These are phyloP conservation scores for Solanum corneliomulleri DNA, from an alignment of 257 asterid species.

Conservation along the genomic window DNA sequence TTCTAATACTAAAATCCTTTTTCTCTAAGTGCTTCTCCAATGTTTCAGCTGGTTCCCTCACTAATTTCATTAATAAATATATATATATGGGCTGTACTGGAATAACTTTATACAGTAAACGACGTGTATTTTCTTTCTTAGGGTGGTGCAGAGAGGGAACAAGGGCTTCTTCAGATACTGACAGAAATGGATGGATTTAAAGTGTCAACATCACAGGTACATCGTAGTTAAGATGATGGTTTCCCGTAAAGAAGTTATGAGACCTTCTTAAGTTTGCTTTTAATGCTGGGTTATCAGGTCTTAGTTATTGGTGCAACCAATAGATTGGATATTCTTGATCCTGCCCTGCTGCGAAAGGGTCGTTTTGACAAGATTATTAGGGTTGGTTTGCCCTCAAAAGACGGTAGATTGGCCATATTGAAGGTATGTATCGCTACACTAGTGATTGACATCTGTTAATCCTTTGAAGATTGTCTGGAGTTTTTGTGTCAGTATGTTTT, in stretches of 20 bases:
- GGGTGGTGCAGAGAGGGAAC: conserved; percentile 99
- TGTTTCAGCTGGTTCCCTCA: background rate
- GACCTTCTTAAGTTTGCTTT: background rate
- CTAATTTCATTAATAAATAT: background rate
- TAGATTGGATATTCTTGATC: conserved; percentile 96
- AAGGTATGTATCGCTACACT: conserved; percentile 38
- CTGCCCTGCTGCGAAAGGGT: conserved; percentile 93
- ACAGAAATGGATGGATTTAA: conserved; percentile 99
- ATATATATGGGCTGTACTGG: background rate
- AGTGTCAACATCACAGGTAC: conserved; percentile 82
- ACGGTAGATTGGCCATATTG: conserved; percentile 90
- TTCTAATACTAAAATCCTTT: background rate
- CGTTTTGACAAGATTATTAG: conserved; percentile 96
- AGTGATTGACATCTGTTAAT: background rate
- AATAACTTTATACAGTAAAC: background rate
- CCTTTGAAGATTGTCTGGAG: background rate
- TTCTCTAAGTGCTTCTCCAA: background rate
- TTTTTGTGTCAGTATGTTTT: background rate
- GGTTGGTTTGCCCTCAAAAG: conserved; percentile 92
- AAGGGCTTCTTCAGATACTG: conserved; percentile 93
- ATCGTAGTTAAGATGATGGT: background rate
- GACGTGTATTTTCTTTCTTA: conserved; percentile 14
- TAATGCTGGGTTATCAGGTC: conserved; percentile 38
- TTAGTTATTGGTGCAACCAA: conserved; percentile 96
- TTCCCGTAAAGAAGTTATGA: background rate